Percentiles rank a stretch among this genome's conserved stretches.
Evolutionary conservation across 1,284 basidiomycete genomes (phyloP).

Genomic region (Pyrrhoderma lamaoense): DNA sequence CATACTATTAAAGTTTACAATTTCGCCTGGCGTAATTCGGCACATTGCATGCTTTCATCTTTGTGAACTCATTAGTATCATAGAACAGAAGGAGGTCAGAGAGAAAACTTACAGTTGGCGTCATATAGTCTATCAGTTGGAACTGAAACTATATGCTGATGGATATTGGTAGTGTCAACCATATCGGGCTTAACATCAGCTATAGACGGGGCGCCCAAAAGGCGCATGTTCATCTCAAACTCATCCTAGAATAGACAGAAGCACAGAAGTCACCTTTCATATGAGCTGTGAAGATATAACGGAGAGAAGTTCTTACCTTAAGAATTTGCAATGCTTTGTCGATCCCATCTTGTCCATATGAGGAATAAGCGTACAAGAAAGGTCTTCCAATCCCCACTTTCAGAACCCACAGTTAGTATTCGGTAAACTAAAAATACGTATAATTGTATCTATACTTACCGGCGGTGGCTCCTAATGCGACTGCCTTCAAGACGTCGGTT

Average conservation of each 20-base stretch:
- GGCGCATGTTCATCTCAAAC: slow-evolving; percentile 89
- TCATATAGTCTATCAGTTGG: slow-evolving; percentile 71
- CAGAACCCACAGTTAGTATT: slow-evolving; percentile 9
- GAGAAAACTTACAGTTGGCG: slow-evolving; percentile 52
- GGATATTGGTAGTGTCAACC: slow-evolving; percentile 77
- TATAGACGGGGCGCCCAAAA: slow-evolving; percentile 76
- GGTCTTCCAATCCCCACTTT: slow-evolving; percentile 74
- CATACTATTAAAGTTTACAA: too few species aligned
- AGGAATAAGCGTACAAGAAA: slow-evolving; percentile 84
- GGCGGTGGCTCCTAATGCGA: slow-evolving; percentile 88
- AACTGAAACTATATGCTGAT: slow-evolving; percentile 53
- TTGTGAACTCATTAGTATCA: not conserved
- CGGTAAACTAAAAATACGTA: not conserved
- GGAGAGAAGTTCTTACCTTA: slow-evolving; percentile 40
- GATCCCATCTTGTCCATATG: slow-evolving; percentile 81
- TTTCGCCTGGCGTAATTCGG: slow-evolving; percentile 9
- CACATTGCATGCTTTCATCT: slow-evolving; percentile 15
- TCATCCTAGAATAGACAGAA: slow-evolving; percentile 56
- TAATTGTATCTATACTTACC: slow-evolving; percentile 34
- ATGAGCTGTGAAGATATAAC: not conserved
- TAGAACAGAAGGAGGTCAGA: not conserved
- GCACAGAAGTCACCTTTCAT: slow-evolving; percentile 6
- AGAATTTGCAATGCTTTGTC: slow-evolving; percentile 74
- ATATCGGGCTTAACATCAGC: slow-evolving; percentile 77
- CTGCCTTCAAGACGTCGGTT: slow-evolving; percentile 88